Evolutionary conservation across 805 yeast species (phyloP).

Genomic region (Komagataella populi): DNA sequence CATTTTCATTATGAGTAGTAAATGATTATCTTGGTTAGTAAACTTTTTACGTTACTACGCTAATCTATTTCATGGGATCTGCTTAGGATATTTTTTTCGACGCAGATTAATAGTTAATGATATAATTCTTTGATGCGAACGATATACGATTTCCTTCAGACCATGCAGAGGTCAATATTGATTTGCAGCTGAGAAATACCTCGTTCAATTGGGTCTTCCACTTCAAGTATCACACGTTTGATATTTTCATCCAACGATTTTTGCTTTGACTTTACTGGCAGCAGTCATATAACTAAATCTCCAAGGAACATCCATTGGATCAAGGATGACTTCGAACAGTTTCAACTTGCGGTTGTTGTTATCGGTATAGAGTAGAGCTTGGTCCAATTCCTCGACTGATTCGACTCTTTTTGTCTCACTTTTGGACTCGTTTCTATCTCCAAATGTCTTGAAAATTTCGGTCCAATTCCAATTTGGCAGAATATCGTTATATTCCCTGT

Average conservation of each 20-base stretch:
- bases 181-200: no score
- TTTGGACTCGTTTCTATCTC: constrained; percentile 3
- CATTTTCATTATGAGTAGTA: neutral
- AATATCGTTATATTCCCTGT: constrained; percentile 69
- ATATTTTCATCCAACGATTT: neutral
- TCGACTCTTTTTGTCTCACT: constrained; percentile 19
- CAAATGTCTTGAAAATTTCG: constrained; percentile 1
- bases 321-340: constrained; percentile 48
- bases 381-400: constrained; percentile 23
- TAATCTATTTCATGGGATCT: no score
- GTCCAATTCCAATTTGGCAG: constrained; percentile 73
- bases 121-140: no score
- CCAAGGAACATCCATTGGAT: constrained; percentile 50
- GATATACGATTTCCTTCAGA: no score
- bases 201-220: no score
- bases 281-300: constrained; percentile 33
- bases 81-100: no score
- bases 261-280: constrained; percentile 8
- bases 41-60: neutral
- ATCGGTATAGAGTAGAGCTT: constrained; percentile 17
- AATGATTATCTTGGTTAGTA: constrained; percentile 2
- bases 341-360: constrained; percentile 22
- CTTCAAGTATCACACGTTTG: neutral
- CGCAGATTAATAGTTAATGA: no score
- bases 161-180: no score